phyloP scores from a whole-genome alignment of 2,329 filamentous ascomycete genomes.

The Dactylellina sp. region DNA sequence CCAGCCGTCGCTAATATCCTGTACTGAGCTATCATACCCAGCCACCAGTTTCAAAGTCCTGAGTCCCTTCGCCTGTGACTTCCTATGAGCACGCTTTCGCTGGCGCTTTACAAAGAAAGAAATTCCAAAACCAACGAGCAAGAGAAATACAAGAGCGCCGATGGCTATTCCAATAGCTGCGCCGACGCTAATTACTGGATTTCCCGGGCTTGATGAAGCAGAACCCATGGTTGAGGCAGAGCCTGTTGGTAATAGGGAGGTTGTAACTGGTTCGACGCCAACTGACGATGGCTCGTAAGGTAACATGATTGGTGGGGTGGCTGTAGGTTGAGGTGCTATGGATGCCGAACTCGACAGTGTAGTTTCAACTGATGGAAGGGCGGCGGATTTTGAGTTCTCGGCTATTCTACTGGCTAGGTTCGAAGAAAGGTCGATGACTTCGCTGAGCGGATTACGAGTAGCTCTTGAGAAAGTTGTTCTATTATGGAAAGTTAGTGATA shows the following conservation, averaged over 20 bases:
- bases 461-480: conserved; percentile 24
- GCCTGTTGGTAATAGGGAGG: neutral
- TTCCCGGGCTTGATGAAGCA: neutral
- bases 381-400: neutral
- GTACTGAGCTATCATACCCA: neutral
- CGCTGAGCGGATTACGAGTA: neutral
- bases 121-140: conserved; percentile 24
- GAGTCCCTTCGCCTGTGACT: neutral
- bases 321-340: neutral
- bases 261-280: neutral
- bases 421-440: conserved; percentile 1
- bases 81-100: neutral
- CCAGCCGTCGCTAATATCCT: conserved; percentile 12
- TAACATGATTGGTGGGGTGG: conserved; percentile 6
- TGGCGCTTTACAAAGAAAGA: conserved; percentile 3
- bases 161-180: conserved; percentile 18
- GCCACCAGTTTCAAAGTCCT: conserved; percentile 6
- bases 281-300: neutral
- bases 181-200: conserved; percentile 5
- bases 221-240: neutral
- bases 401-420: neutral
- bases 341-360: neutral
- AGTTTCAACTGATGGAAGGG: neutral
- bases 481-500: neutral
- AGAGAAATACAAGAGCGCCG: conserved; percentile 3